Conservation (phyloP, 1,139 yeast species). For the Candida albicans region DNA sequence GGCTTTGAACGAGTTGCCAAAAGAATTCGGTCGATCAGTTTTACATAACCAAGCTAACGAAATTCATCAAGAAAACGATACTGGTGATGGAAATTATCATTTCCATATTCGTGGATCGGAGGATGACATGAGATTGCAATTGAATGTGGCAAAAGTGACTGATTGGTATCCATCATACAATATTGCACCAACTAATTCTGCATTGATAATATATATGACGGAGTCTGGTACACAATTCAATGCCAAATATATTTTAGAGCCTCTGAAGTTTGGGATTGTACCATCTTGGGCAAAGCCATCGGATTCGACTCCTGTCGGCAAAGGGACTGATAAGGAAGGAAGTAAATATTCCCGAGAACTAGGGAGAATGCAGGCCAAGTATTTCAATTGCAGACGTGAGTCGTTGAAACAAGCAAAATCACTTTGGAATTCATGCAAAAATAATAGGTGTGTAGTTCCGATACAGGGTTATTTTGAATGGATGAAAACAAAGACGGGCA, state of each 20-base stretch:
- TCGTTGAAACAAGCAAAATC: constrained; percentile 42
- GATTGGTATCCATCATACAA: constrained; percentile 32
- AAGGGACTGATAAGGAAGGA: constrained; percentile 19
- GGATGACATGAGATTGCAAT: constrained; percentile 8
- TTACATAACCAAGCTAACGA: constrained; percentile 5
- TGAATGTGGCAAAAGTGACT: constrained; percentile 11
- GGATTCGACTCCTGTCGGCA: constrained; percentile 25
- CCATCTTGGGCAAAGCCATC: constrained; percentile 46
- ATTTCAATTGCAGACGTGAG: constrained; percentile 68
- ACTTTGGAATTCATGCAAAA: constrained; percentile 51
- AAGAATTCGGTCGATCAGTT: constrained; percentile 22
- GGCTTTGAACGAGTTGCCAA: constrained; percentile 33
- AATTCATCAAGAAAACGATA: constrained; percentile 1
- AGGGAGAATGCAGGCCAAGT: constrained; percentile 30
- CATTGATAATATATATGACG: constrained; percentile 31
- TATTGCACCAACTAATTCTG: constrained; percentile 42
- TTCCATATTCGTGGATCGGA: constrained; percentile 7
- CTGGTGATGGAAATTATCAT: constrained; percentile 6
- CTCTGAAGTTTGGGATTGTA: constrained; percentile 44
- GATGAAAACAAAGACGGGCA: constrained; percentile 43
- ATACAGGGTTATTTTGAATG: constrained; percentile 88
- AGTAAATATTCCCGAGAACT: constrained; percentile 30
- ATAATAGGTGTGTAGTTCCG: constrained; percentile 67
- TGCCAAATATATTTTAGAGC: constrained; percentile 29
- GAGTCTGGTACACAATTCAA: constrained; percentile 10